phyloP scores from a whole-genome alignment of 2,329 filamentous ascomycete species.

The Xylaria digitata region DNA sequence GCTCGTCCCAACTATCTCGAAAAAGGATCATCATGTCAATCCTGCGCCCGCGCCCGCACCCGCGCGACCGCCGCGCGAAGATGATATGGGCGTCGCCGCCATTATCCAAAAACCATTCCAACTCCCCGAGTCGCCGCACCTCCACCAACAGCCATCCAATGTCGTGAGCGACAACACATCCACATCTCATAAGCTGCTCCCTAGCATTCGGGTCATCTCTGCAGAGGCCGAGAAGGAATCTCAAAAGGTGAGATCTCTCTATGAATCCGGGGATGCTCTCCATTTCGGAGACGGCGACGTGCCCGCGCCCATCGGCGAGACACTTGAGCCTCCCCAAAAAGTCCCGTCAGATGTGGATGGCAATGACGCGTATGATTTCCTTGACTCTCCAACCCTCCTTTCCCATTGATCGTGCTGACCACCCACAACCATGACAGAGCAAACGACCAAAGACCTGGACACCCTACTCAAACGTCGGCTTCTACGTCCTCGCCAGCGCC shows the following conservation, averaged over 20 bases:
- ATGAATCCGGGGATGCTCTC: constrained; percentile 66
- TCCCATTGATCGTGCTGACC: constrained; percentile 48
- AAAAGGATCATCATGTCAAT: constrained; percentile 29
- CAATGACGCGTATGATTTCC: constrained; percentile 69
- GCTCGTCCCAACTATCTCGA: constrained; percentile 42
- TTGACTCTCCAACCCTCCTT: constrained; percentile 52
- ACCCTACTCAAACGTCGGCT: constrained; percentile 48
- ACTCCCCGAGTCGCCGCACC: constrained; percentile 35
- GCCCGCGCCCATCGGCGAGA: constrained; percentile 60
- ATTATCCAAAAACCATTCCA: constrained; percentile 38
- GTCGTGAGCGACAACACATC: constrained; percentile 29
- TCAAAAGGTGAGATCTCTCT: constrained; percentile 75
- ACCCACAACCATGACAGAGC: constrained; percentile 45
- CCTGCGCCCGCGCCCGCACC: constrained; percentile 21
- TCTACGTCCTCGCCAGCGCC: constrained; percentile 48
- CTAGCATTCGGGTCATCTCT: constrained; percentile 65
- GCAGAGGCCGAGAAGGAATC: constrained; percentile 70
- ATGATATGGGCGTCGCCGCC: constrained; percentile 41
- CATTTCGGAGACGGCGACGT: constrained; percentile 64
- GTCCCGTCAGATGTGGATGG: constrained; percentile 64
- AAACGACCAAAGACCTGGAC: constrained; percentile 47
- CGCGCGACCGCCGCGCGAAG: constrained; percentile 38
- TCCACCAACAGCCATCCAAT: constrained; percentile 5
- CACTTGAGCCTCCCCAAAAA: constrained; percentile 62
- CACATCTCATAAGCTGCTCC: constrained; percentile 46